Evolutionary conservation across 2,329 filamentous ascomycete genomes (phyloP).

Genomic region (Cercospora berteroae): DNA sequence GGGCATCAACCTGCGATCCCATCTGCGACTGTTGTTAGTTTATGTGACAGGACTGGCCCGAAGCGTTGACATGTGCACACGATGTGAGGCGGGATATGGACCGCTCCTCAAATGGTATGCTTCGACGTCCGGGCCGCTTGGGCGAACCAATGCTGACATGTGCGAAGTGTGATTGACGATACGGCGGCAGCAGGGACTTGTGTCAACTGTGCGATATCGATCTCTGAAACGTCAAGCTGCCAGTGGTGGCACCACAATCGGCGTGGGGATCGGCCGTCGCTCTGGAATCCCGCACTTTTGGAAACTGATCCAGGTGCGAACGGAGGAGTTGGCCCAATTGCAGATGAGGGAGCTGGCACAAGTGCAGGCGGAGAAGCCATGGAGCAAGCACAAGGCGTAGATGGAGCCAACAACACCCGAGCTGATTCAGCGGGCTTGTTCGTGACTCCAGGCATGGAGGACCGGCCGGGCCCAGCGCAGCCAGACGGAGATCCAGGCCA

Average conservation of each 20-base stretch:
- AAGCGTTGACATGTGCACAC: background rate
- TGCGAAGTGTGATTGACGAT: background rate
- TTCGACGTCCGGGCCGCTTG: background rate
- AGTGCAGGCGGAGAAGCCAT: background rate
- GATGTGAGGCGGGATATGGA: background rate
- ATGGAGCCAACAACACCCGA: background rate
- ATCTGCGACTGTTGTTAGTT: background rate
- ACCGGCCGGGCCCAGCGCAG: background rate
- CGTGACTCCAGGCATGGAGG: background rate
- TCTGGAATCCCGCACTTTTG: background rate
- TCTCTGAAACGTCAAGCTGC: background rate
- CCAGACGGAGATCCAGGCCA: background rate
- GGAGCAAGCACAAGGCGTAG: background rate
- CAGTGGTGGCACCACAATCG: constrained; percentile 7
- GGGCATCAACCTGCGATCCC: background rate
- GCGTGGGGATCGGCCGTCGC: background rate
- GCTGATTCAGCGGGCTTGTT: background rate
- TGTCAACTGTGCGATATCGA: constrained; percentile 3
- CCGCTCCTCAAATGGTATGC: constrained; percentile 5
- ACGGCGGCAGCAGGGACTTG: background rate
- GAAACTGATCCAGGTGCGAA: background rate
- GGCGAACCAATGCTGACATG: background rate
- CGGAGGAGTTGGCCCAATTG: background rate
- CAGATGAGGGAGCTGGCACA: background rate
- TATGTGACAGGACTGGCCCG: background rate